A percentile compares a stretch with the other conserved stretches of the same genome.
phyloP scores from a whole-genome alignment of 805 yeast species.

The Myxozyma sirexii region DNA sequence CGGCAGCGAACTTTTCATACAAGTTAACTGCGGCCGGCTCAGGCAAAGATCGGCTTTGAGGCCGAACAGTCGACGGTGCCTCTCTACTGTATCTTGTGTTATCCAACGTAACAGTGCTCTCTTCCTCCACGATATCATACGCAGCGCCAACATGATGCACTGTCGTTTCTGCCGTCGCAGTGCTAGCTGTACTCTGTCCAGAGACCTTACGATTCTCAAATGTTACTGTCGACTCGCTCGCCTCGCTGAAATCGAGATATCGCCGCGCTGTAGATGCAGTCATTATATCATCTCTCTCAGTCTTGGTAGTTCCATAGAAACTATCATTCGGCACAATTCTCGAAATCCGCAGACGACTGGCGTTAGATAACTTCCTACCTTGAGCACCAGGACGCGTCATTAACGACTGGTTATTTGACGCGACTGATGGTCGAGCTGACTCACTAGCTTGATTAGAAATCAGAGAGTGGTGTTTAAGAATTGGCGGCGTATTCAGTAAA shows the following conservation, averaged over 20 bases:
- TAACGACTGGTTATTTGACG: not conserved
- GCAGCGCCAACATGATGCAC: constrained; percentile 5
- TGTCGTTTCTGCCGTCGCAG: constrained; percentile 15
- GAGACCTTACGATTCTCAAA: constrained; percentile 18
- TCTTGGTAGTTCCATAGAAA: constrained; percentile 6
- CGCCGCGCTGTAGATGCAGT: not conserved
- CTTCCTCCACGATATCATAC: not conserved
- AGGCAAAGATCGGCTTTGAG: not conserved
- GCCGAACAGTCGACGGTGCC: not conserved
- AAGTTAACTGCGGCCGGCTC: not conserved
- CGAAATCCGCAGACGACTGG: constrained; percentile 18
- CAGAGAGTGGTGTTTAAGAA: constrained; percentile 9
- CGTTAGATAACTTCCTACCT: not conserved
- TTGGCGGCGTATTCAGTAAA: constrained; percentile 28
- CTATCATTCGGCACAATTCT: constrained; percentile 12
- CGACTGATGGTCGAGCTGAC: not conserved
- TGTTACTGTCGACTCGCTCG: not conserved
- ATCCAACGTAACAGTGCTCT: not conserved
- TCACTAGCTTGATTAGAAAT: not conserved
- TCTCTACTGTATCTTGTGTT: too few relatives aligned
- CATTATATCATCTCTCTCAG: not conserved
- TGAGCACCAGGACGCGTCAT: not conserved
- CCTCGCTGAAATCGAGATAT: not conserved
- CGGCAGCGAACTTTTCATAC: not conserved
- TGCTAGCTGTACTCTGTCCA: constrained; percentile 15